Percentiles rank a stretch among this genome's conserved stretches.
phyloP scores from a whole-genome alignment of 2,329 filamentous ascomycete species.

The Paecilomyces niveus region DNA sequence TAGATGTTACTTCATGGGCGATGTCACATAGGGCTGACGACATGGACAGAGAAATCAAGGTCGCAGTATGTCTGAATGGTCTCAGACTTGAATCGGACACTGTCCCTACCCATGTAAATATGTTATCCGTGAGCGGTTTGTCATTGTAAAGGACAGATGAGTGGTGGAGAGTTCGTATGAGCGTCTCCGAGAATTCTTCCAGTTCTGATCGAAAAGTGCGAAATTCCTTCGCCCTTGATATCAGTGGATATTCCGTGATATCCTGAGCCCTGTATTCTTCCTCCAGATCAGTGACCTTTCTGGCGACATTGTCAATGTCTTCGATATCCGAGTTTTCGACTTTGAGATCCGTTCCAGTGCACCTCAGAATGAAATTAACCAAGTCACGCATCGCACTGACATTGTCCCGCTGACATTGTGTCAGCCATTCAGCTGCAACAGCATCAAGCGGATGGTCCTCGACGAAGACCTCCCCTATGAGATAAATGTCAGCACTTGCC shows the following conservation, averaged over 20 bases:
- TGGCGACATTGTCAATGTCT: slow-evolving; percentile 79
- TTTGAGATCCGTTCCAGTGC: slow-evolving; percentile 72
- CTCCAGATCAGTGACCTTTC: slow-evolving; percentile 75
- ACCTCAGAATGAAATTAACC: slow-evolving; percentile 55
- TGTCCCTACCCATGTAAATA: slow-evolving; percentile 80
- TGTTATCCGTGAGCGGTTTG: slow-evolving; percentile 71
- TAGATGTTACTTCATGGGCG: slow-evolving; percentile 62
- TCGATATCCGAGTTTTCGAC: slow-evolving; percentile 77
- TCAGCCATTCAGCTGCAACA: slow-evolving; percentile 52
- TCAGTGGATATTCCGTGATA: slow-evolving; percentile 85
- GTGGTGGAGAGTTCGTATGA: slow-evolving; percentile 72
- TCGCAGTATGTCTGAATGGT: slow-evolving; percentile 90
- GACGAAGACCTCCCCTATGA: slow-evolving; percentile 53
- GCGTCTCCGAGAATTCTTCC: slow-evolving; percentile 67
- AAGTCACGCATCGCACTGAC: slow-evolving; percentile 50
- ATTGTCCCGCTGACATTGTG: slow-evolving; percentile 49
- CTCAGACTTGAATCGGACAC: slow-evolving; percentile 84
- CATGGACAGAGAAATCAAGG: slow-evolving; percentile 73
- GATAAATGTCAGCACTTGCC: slow-evolving; percentile 15
- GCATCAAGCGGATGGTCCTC: slow-evolving; percentile 48
- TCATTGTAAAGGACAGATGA: slow-evolving; percentile 77
- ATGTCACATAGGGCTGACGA: slow-evolving; percentile 70
- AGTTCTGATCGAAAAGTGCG: slow-evolving; percentile 72
- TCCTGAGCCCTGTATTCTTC: slow-evolving; percentile 76
- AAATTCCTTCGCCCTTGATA: slow-evolving; percentile 70